Conservation (phyloP, 192 early-diverging fungal species). For the Lobosporangium transversale region DNA sequence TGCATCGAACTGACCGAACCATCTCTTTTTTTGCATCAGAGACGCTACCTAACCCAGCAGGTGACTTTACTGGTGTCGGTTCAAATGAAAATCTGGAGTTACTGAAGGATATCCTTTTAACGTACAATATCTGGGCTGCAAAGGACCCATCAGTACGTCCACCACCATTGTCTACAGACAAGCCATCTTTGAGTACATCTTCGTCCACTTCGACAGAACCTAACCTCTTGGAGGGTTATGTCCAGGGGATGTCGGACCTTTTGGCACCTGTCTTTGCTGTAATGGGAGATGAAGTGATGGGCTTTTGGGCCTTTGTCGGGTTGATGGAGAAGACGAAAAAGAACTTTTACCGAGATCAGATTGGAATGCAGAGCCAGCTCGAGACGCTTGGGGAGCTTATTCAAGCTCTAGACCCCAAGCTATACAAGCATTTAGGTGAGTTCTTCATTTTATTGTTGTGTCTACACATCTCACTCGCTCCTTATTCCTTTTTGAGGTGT, state of each 20-base stretch:
- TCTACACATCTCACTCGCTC: too few relatives aligned
- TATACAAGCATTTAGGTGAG: conserved; percentile 83
- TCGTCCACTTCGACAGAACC: conserved; percentile 11
- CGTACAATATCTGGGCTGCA: conserved; percentile 79
- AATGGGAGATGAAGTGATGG: conserved; percentile 86
- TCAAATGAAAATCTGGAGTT: conserved; percentile 84
- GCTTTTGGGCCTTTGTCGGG: conserved; percentile 93
- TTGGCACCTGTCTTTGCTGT: conserved; percentile 90
- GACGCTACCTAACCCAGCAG: conserved; percentile 62
- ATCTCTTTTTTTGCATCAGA: conserved; percentile 84
- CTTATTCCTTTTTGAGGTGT: not conserved
- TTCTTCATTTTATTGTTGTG: not conserved
- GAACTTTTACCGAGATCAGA: conserved; percentile 94
- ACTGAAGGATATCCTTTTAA: conserved; percentile 92
- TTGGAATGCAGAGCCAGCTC: conserved; percentile 93
- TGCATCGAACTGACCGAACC: conserved; percentile 93
- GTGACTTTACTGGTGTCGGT: conserved; percentile 56
- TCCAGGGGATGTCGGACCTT: conserved; percentile 98
- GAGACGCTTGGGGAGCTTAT: conserved; percentile 81
- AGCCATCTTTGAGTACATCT: not conserved
- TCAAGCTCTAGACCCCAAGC: conserved; percentile 85
- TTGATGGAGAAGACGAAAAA: conserved; percentile 92
- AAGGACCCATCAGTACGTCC: conserved; percentile 6
- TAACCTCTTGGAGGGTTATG: conserved; percentile 73
- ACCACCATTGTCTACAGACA: not conserved